Percentiles rank a stretch among this genome's conserved stretches.
These are phyloP conservation scores for Novymonas esmeraldas DNA, from an alignment of 208 protist genomes.

Conservation along the genomic window DNA sequence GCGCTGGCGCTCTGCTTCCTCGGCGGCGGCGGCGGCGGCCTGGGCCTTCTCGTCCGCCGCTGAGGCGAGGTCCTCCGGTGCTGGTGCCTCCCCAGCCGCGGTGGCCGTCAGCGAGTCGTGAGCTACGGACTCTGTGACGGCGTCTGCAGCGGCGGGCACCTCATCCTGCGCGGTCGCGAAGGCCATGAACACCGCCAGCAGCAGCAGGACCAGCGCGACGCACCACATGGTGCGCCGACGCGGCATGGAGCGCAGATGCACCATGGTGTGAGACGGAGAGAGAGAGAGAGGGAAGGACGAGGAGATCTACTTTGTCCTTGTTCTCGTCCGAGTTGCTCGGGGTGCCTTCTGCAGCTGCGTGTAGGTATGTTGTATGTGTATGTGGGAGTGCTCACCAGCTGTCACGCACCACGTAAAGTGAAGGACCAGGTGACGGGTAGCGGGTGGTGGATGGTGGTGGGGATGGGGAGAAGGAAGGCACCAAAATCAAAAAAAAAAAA, in stretches of 20 bases:
- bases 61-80: not conserved
- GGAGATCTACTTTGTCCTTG: too few species aligned
- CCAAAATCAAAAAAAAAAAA: not conserved
- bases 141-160: not conserved
- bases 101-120: not conserved
- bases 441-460: not conserved
- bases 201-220: constrained; percentile 16
- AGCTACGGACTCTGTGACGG: not conserved
- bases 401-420: too few species aligned
- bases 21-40: not conserved
- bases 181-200: constrained; percentile 15
- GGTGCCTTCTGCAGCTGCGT: too few species aligned
- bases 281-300: not conserved
- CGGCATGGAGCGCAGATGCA: not conserved
- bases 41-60: not conserved
- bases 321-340: too few species aligned
- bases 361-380: not conserved
- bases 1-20: not conserved
- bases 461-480: not conserved
- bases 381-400: too few species aligned
- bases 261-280: not conserved
- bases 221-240: constrained; percentile 26
- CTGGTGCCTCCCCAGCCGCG: not conserved
- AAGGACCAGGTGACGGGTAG: too few species aligned
- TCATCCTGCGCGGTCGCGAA: constrained; percentile 20